Evolutionary conservation across 2,329 filamentous ascomycete genomes (phyloP), one percentile per base, ranked within the genome.

Genomic region (Setomelanomma holmii): DNA sequence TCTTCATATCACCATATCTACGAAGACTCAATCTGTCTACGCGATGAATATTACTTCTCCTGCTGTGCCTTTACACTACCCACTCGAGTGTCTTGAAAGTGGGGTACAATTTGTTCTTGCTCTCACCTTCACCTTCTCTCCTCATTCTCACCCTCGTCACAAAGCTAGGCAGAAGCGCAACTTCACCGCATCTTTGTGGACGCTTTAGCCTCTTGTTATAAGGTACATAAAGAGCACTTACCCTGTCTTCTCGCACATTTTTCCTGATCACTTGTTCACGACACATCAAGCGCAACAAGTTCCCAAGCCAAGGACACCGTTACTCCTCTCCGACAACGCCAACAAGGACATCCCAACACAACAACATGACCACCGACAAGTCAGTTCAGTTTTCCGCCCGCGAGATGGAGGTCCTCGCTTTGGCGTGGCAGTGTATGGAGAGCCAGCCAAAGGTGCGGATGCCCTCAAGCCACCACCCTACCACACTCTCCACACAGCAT

Each of bases 401-500:
- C 12, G 70, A 73, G 47, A 68, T 62, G 54, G 59, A 73, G 44
- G 61, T 67, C 8, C 63, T 73, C 8, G 69, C 68, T 0, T 43
- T 72, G 0, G 67, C 69, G 1, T 74, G 71, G 72, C 69, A 73
- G 27, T 75, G 72, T 49, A 62, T 75, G 54, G 67, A 71, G 1
- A 39, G 14, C 0, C 58, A 70, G 30, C 71, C 70, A 19, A 75
- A 72, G 60, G 72, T 71, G 58, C 23, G 45, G 52, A 12, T 12
- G 34, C 3, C 33, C 40, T 36, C 21, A 16, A 23, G 11, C 3
- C 12, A 24, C 17, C 14, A 6, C 19, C 34, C 12, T 36, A 16
- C 16, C 4, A 11, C 3, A 43, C 24, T 19, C 20, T 30, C 6
- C n/a, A 36, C 35, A 7, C 16, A 58, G 57, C n/a, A 30, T 23